phyloP scores from a whole-genome alignment of 768 basidiomycete genomes.

The Podaxis sp. region DNA sequence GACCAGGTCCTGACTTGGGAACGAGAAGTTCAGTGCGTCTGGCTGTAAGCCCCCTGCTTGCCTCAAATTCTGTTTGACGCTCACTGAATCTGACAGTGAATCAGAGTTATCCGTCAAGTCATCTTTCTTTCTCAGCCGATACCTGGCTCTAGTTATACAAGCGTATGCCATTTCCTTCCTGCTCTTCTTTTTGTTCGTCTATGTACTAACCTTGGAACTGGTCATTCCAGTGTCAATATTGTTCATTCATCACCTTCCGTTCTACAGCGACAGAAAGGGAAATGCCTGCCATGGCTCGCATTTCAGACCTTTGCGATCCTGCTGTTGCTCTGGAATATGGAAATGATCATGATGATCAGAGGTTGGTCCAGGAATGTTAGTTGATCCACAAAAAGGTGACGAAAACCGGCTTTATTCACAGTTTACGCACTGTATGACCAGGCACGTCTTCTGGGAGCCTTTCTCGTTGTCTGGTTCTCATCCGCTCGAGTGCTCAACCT shows the following conservation, averaged over 20 bases:
- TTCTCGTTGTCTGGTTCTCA: not conserved
- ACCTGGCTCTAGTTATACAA: not conserved
- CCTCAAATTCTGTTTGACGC: not conserved
- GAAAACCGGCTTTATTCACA: not conserved
- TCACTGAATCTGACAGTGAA: not conserved
- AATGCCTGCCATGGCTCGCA: not conserved
- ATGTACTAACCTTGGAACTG: too few relatives aligned
- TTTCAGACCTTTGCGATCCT: not conserved
- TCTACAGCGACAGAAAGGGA: not conserved
- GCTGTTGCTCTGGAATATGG: not conserved
- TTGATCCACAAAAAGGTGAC: not conserved
- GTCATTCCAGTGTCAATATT: not conserved
- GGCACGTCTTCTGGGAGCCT: not conserved
- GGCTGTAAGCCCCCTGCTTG: not conserved
- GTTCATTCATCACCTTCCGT: not conserved
- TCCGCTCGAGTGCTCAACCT: not conserved
- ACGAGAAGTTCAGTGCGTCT: not conserved
- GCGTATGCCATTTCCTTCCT: not conserved
- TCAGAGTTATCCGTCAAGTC: not conserved
- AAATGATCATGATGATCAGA: conserved; percentile 3
- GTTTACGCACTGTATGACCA: conserved; percentile 5
- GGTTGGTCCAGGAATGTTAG: not conserved
- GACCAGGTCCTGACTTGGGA: conserved; percentile 1
- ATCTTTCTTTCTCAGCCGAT: not conserved
- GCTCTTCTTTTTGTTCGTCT: not conserved